Evolutionary conservation across 108 stramenopile species (phyloP).

Genomic region (Thalassiosira profunda): DNA sequence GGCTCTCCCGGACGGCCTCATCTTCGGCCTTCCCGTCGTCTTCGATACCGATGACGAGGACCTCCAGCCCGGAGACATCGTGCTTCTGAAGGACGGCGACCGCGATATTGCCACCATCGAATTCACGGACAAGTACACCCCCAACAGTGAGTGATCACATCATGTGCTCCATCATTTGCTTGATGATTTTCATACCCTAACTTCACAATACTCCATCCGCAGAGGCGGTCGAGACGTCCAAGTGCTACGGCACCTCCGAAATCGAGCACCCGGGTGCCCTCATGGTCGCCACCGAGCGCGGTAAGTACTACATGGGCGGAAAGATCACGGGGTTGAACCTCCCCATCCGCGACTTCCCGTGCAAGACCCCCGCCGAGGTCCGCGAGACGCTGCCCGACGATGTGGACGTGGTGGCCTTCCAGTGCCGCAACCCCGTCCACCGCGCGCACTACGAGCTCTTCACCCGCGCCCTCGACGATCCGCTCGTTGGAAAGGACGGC

Average conservation of each 20-base stretch:
- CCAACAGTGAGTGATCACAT: no score
- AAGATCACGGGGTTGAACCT: slow-evolving; percentile 96
- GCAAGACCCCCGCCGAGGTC: slow-evolving; percentile 97
- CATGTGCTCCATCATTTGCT: no score
- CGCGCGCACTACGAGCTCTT: slow-evolving; percentile 99
- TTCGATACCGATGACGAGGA: slow-evolving; percentile 96
- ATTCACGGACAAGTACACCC: slow-evolving; percentile 93
- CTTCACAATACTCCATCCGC: no score
- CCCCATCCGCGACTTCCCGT: slow-evolving; percentile 97
- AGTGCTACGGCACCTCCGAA: slow-evolving; percentile 97
- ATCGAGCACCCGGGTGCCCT: slow-evolving; percentile 98
- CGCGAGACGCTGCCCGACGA: slow-evolving; percentile 94
- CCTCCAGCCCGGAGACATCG: slow-evolving; percentile 89
- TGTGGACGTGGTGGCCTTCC: slow-evolving; percentile 99
- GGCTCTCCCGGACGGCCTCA: slow-evolving; percentile 93
- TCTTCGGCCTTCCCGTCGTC: slow-evolving; percentile 98
- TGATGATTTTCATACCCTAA: no score
- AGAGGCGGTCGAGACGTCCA: slow-evolving; percentile 91
- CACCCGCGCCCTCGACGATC: slow-evolving; percentile 97
- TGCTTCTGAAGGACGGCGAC: slow-evolving; percentile 96
- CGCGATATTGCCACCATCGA: slow-evolving; percentile 94
- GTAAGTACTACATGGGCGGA: slow-evolving; percentile 98
- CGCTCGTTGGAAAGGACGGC: slow-evolving; percentile 86
- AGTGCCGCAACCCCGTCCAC: slow-evolving; percentile 99
- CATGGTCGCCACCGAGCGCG: slow-evolving; percentile 99